Percentiles rank a stretch among this genome's conserved stretches.
These are phyloP conservation scores for Naumovozyma castellii DNA, from an alignment of 805 yeast species.

Conservation along the genomic window DNA sequence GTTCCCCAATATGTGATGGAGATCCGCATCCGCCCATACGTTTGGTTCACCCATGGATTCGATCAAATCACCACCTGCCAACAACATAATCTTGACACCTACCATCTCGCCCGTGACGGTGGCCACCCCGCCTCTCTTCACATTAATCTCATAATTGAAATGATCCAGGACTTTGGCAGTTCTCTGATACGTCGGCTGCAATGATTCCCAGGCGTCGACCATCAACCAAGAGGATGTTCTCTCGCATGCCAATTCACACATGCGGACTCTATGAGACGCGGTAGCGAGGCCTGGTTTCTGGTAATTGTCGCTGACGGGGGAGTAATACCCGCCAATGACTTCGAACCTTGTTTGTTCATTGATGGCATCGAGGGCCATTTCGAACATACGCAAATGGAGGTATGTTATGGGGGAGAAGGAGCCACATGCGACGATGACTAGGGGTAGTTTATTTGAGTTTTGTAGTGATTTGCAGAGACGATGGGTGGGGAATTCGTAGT, in stretches of 20 bases:
- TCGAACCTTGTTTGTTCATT: slow-evolving; percentile 88
- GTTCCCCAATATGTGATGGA: slow-evolving; percentile 89
- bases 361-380: slow-evolving; percentile 93
- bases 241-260: slow-evolving; percentile 98
- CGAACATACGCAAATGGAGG: slow-evolving; percentile 92
- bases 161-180: slow-evolving; percentile 95
- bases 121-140: slow-evolving; percentile 75
- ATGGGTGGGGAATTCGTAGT: slow-evolving; percentile 81
- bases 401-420: slow-evolving; percentile 94
- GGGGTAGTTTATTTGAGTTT: slow-evolving; percentile 73
- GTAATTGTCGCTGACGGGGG: slow-evolving; percentile 91
- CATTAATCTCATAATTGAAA: slow-evolving; percentile 89
- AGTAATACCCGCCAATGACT: slow-evolving; percentile 91
- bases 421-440: slow-evolving; percentile 95
- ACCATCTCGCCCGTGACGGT: slow-evolving; percentile 50
- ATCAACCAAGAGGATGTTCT: slow-evolving; percentile 93
- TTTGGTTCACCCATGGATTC: slow-evolving; percentile 99
- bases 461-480: slow-evolving; percentile 59
- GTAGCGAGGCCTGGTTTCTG: slow-evolving; percentile 88
- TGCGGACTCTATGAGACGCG: slow-evolving; percentile 81
- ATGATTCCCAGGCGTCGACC: slow-evolving; percentile 99
- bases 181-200: slow-evolving; percentile 83
- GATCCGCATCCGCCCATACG: slow-evolving; percentile 95
- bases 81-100: slow-evolving; percentile 88
- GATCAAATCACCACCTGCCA: slow-evolving; percentile 96